Evolutionary conservation across 495 filamentous ascomycete genomes (phyloP), one percentile per base, ranked within the genome.

Genomic region (Glonium stellatum): DNA sequence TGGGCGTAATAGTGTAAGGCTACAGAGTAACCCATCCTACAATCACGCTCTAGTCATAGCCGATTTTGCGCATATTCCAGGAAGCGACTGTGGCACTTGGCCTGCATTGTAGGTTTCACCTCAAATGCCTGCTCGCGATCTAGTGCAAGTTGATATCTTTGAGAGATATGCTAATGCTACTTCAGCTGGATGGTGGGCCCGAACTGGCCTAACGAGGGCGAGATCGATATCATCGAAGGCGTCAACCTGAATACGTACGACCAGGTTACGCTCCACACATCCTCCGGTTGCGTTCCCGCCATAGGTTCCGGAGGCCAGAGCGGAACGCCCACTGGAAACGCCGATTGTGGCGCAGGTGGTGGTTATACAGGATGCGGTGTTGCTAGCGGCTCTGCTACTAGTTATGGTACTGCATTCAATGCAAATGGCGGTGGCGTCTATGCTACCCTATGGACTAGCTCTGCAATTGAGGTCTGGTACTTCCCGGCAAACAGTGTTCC

Each of bases 211-310:
- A 70, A 73, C 11, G 77, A 80, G 37, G 92, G 92, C 21, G 92
- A 97, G 72, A 92, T 96, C 62, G 90, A 96, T 74, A 90, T 96
- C 65, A 85, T 96, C 69, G 90, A 55, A 51, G 69, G 70, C 23
- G 64, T 72, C 31, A 68, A 72, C 57, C 25, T 65, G 1, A 63
- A 67, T 31, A 61, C 62, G 11, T 34, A 56, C 54, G 71, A 74
- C 42, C 53, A 62, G 58, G 64, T 71, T 61, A 69, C 71, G 1
- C 65, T 74, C 11, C 71, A 74, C 58, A 70, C 67, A 15, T 61
- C 52, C 12, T 36, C 67, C 18, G 69, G 69, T 25, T 73, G 71
- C 56, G 50, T 53, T 13, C 63, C 71, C 19, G 37, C 42, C 21
- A 53, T 58, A 25, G 62, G 60, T 5, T 11, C 58, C 18, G 60